Percentiles rank a stretch among this genome's conserved stretches.
These are phyloP conservation scores for Patellifolia procumbens DNA, from an alignment of 179 eudicot genomes.

Conservation along the genomic window DNA sequence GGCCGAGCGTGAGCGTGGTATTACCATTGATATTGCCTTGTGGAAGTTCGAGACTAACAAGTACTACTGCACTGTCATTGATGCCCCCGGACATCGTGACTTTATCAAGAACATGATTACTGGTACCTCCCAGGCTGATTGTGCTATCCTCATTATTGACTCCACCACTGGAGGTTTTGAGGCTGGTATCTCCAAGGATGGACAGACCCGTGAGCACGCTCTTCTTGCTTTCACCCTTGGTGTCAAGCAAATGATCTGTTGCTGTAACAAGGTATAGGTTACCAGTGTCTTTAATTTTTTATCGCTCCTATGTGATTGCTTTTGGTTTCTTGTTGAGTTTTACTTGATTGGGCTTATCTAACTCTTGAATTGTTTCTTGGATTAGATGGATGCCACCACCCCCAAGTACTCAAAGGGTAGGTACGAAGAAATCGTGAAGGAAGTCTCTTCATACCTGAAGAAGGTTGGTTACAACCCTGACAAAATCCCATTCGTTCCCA, in stretches of 20 bases:
- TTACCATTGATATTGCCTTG: conserved; percentile 39
- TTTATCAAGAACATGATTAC: conserved; percentile 55
- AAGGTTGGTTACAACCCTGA: conserved; percentile 45
- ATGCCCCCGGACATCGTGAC: conserved; percentile 44
- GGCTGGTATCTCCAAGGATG: conserved; percentile 44
- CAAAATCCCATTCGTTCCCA: conserved; percentile 36
- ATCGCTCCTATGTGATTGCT: neutral
- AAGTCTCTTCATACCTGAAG: conserved; percentile 42
- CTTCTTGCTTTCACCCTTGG: conserved; percentile 41
- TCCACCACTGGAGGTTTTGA: conserved; percentile 52
- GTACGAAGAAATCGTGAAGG: conserved; percentile 42
- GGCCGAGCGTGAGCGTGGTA: conserved; percentile 44
- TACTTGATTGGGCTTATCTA: neutral
- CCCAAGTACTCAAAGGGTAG: conserved; percentile 44
- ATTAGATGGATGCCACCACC: conserved; percentile 39
- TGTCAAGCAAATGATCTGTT: conserved; percentile 40
- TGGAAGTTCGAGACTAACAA: conserved; percentile 41
- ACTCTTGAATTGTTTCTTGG: neutral
- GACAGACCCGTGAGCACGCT: conserved; percentile 41
- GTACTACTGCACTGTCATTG: conserved; percentile 42
- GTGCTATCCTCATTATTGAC: conserved; percentile 52
- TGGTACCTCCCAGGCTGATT: conserved; percentile 54
- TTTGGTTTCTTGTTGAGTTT: neutral
- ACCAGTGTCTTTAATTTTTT: too few relatives aligned
- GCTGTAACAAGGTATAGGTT: conserved; percentile 35